Base-by-base conservation (phyloP, 1,284 basidiomycete genomes). In the Naganishia liquefaciens region DNA sequence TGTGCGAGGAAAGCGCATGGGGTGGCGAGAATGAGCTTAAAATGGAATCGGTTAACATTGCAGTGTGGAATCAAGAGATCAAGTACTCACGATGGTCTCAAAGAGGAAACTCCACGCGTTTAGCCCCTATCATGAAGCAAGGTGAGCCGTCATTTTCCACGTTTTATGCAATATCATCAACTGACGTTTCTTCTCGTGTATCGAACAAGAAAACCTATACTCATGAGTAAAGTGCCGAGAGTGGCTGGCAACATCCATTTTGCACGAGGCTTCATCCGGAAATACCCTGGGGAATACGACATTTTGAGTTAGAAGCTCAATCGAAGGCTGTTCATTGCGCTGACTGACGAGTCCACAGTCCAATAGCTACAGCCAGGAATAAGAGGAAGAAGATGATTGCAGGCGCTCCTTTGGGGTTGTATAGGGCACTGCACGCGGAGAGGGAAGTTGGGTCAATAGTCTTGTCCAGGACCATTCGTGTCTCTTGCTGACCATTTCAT, bases 1-100 rank as follows among this genome's bases (percentile, higher is more conserved):
- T 72, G 70, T 15, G 71, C 71, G 25, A 72, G 54, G 40, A 70
- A 70, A 11, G 63, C 62, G 58, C 69, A 70, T 6, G 71, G 71
- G 7, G 69, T 68, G 28, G 68, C 61, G 9, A 72, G 60, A 28
- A 70, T 68, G 54, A 70, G 66, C 68, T n/a, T 71, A 46, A 17
- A 23, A 47, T 40, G 37, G 51, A 28, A 6, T 27, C 3, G 44
- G 55, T 19, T 11, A 15, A 47, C 52, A 33, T 66, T 67, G 5
- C 19, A 5, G 10, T n/a, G 39, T n/a, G 19, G 10, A 15, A 11
- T 21, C 21, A 40, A 25, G 44, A 13, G 9, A 28, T 27, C 47
- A 7, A 30, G 11, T 37, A 60, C 69, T 6, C 52, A 71, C 70
- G 15, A 69, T 51, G 1, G 70, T 71, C 52, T 69, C 70, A 49